Base-by-base conservation (phyloP, 768 basidiomycete species). In the Suillus bovinus region DNA sequence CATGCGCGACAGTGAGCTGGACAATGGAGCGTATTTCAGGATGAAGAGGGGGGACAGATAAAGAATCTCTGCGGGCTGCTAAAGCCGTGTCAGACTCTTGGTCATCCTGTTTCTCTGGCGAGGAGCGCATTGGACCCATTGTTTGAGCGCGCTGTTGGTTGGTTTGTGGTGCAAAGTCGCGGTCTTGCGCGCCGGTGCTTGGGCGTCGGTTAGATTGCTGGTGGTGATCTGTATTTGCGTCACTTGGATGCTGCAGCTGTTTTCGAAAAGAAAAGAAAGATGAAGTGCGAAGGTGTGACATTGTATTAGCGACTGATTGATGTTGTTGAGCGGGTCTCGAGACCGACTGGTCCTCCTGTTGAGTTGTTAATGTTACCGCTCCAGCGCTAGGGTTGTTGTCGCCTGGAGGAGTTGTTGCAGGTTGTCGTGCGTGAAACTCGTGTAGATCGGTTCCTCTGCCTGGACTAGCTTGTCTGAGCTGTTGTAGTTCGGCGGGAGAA, bases 11-110 rank as follows among this genome's bases (percentile, higher is more conserved):
- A 27, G 86, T 89, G 56, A 94, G 79, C 60, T 84, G 83, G 33
- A 94, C 88, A 59, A 92, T 84, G 4, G 90, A 92, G 52, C 88
- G 85, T 59, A 94, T 93, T 76, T 94, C 92, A 9, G 90, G 87
- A 72, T 94, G 92, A 20, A 93, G 77, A 16, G 82, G 82, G 1
- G 80, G 72, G 1, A 81, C 56, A n/a, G 69, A 0, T 65, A 57
- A 22, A 66, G 70, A 17, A 57, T 62, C 7, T 39, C 64, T 1
- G 63, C 57, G 6, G 68, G 71, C 9, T 74, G 70, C 47, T 65
- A 73, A 54, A 60, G 70, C 39, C 59, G 65, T 65, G 70, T 69
- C 67, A 52, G 67, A 62, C 42, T 68, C 63, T 56, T 67, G 65
- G 44, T 67, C 38, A 16, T 29, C 55, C 55, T 38, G 54, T 36